These are phyloP conservation scores for Rhinocladiella similis DNA, from an alignment of 2,329 filamentous ascomycete genomes.

Conservation along the genomic window DNA sequence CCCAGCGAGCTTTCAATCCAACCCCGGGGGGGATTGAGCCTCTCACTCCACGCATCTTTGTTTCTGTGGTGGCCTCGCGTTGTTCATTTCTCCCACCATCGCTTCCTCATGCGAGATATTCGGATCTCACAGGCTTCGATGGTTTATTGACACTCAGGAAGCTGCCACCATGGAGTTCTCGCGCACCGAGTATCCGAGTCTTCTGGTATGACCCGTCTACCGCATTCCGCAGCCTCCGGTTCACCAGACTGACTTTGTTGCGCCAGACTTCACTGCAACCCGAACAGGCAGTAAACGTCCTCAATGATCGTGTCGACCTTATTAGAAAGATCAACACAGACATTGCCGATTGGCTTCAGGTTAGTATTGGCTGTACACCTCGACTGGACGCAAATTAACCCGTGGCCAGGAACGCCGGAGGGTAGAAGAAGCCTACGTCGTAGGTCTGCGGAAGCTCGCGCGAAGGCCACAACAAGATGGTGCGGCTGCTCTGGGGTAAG, in stretches of 20 bases:
- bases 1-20: background rate
- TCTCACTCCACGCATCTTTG: background rate
- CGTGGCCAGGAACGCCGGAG: constrained; percentile 77
- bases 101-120: background rate
- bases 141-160: constrained; percentile 11
- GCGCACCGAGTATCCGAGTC: constrained; percentile 83
- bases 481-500: constrained; percentile 82
- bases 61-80: background rate
- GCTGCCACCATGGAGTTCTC: constrained; percentile 14
- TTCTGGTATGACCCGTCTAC: constrained; percentile 71
- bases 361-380: constrained; percentile 44
- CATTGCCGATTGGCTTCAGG: constrained; percentile 96
- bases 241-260: constrained; percentile 18
- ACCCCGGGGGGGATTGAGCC: background rate
- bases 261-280: constrained; percentile 76
- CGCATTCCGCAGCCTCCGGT: constrained; percentile 17
- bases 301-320: constrained; percentile 84
- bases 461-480: constrained; percentile 72
- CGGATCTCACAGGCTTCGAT: constrained; percentile 3
- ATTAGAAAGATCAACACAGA: constrained; percentile 84
- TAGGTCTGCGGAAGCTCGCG: constrained; percentile 76
- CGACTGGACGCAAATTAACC: constrained; percentile 7
- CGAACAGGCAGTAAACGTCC: constrained; percentile 73
- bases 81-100: constrained; percentile 1
- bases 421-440: constrained; percentile 86